These are phyloP conservation scores for Stipa capillata DNA, from an alignment of 176 grass and related monocot genomes.

Conservation along the genomic window DNA sequence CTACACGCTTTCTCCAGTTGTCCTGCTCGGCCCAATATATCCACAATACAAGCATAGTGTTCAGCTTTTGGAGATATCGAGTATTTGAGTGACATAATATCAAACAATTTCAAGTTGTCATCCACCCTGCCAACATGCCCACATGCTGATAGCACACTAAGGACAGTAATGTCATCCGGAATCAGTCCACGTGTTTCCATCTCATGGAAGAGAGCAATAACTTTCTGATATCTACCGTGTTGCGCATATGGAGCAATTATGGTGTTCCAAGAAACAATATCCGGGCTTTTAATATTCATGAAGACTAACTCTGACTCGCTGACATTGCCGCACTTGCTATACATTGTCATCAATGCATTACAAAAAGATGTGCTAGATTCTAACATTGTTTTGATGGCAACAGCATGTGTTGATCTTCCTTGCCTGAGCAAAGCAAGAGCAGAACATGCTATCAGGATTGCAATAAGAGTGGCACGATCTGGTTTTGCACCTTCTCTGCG, in stretches of 20 bases:
- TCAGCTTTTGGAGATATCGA: constrained; percentile 44
- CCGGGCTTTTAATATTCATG: constrained; percentile 30
- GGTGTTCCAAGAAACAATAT: constrained; percentile 73
- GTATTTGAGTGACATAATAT: constrained; percentile 63
- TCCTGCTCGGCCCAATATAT: constrained; percentile 68
- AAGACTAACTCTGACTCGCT: constrained; percentile 57
- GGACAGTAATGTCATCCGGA: constrained; percentile 71
- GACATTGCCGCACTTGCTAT: constrained; percentile 78
- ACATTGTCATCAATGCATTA: constrained; percentile 90
- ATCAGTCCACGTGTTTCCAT: constrained; percentile 42
- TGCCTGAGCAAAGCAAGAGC: constrained; percentile 65
- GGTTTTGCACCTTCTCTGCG: constrained; percentile 45
- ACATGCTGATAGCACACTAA: constrained; percentile 65
- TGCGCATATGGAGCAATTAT: constrained; percentile 76
- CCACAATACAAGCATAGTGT: constrained; percentile 84
- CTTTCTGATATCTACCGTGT: constrained; percentile 69
- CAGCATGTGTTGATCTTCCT: constrained; percentile 59
- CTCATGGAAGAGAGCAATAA: constrained; percentile 56
- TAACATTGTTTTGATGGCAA: constrained; percentile 68
- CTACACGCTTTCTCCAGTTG: constrained; percentile 61
- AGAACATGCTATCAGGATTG: constrained; percentile 63
- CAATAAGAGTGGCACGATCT: constrained; percentile 75
- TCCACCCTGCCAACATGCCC: constrained; percentile 68
- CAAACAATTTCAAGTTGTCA: constrained; percentile 67
- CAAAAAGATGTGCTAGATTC: constrained; percentile 43